Percentiles rank a stretch among this genome's conserved stretches.
phyloP scores from a whole-genome alignment of 805 yeast species.

The Myxozyma geophila region DNA sequence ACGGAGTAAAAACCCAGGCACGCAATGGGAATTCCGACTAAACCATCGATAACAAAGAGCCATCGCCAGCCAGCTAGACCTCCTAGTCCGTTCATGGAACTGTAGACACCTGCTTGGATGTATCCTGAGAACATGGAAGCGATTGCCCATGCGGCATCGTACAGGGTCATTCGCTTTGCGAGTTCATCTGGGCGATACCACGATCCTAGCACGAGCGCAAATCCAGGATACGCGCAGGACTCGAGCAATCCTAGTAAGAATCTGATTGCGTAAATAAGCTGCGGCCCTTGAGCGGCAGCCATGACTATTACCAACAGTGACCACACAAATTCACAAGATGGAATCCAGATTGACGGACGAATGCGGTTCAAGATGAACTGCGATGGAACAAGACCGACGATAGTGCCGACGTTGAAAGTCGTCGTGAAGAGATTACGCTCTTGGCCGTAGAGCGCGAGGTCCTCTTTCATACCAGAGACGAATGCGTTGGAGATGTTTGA shows the following conservation, averaged over 20 bases:
- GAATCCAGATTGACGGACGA: slow-evolving; percentile 27
- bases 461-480: slow-evolving; percentile 64
- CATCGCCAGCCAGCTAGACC: slow-evolving; percentile 53
- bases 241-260: slow-evolving; percentile 65
- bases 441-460: slow-evolving; percentile 61
- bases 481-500: slow-evolving; percentile 67
- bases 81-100: slow-evolving; percentile 37
- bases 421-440: slow-evolving; percentile 55
- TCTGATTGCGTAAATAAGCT: slow-evolving; percentile 58
- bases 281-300: slow-evolving; percentile 19
- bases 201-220: slow-evolving; percentile 50
- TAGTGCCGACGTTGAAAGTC: slow-evolving; percentile 21
- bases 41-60: slow-evolving; percentile 69
- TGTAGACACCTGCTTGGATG: slow-evolving; percentile 54
- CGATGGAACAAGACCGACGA: slow-evolving; percentile 22
- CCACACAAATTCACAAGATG: slow-evolving; percentile 26
- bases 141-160: slow-evolving; percentile 11
- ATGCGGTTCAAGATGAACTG: slow-evolving; percentile 19
- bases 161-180: slow-evolving; percentile 40
- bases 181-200: slow-evolving; percentile 63
- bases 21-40: slow-evolving; percentile 50
- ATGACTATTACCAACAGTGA: slow-evolving; percentile 15
- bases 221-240: slow-evolving; percentile 52
- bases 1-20: slow-evolving; percentile 42
- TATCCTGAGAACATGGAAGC: slow-evolving; percentile 46